These are phyloP conservation scores for Hamamelis virginiana DNA, from an alignment of 164 flowering plant species.

Conservation along the genomic window DNA sequence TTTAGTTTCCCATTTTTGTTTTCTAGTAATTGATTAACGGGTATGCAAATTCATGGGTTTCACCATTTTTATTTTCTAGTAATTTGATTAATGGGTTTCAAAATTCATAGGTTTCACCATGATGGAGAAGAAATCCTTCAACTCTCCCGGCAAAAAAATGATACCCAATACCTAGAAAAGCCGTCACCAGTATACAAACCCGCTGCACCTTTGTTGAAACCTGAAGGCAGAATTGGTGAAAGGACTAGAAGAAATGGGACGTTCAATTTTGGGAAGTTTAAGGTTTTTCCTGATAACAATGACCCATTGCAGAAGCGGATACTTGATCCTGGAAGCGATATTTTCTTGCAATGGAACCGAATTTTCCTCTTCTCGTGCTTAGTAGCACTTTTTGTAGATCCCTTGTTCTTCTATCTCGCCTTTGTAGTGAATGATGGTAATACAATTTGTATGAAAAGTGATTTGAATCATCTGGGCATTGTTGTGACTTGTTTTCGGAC, in stretches of 20 bases:
- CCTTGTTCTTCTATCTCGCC: constrained; percentile 81
- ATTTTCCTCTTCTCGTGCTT: constrained; percentile 72
- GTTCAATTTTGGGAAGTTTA: constrained; percentile 39
- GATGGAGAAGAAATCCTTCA: constrained; percentile 39
- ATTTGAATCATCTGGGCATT: constrained; percentile 52
- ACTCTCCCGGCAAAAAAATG: constrained; percentile 28
- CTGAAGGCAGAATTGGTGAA: constrained; percentile 18
- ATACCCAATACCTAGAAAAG: constrained; percentile 24
- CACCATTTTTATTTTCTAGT: too few relatives aligned
- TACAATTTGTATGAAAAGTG: constrained; percentile 54
- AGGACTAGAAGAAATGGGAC: constrained; percentile 15
- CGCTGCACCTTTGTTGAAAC: constrained; percentile 34
- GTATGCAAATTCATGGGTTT: too few relatives aligned
- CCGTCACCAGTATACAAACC: constrained; percentile 38
- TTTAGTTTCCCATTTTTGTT: constrained; percentile 6
- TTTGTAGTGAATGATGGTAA: constrained; percentile 24
- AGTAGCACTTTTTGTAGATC: constrained; percentile 84
- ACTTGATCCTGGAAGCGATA: constrained; percentile 86
- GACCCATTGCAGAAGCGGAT: constrained; percentile 50
- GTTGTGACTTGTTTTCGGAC: constrained; percentile 71
- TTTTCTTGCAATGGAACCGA: constrained; percentile 75
- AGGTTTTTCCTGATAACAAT: constrained; percentile 60
- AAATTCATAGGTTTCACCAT: constrained; percentile 46
- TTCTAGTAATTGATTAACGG: too few relatives aligned
- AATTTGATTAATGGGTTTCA: constrained; percentile 5